Percentiles rank a stretch among this genome's conserved stretches.
These are phyloP conservation scores for Capsicum rhomboideum DNA, from an alignment of 257 asterid species.

Conservation along the genomic window DNA sequence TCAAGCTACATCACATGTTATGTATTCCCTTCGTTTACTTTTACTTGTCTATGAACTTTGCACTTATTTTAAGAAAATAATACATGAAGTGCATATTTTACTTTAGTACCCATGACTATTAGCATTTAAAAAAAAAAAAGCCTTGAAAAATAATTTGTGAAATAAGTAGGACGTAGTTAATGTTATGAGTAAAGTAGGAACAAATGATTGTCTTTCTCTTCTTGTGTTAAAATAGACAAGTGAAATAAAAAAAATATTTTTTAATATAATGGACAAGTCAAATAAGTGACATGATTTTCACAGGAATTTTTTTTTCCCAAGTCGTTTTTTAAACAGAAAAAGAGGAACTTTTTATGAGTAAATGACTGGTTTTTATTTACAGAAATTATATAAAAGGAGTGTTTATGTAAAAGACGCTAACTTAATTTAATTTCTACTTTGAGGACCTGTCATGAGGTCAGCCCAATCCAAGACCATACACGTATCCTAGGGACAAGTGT, in stretches of 20 bases:
- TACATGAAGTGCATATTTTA: too few relatives aligned
- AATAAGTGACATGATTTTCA: background rate
- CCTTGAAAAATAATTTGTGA: too few relatives aligned
- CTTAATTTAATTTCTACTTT: background rate
- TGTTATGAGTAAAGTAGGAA: too few relatives aligned
- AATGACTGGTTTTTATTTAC: background rate
- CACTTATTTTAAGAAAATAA: too few relatives aligned
- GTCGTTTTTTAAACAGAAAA: background rate
- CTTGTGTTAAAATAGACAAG: too few relatives aligned
- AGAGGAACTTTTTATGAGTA: background rate
- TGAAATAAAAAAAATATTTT: too few relatives aligned
- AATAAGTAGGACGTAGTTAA: too few relatives aligned
- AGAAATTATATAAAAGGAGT: background rate
- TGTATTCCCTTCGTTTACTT: background rate
- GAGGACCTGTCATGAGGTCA: constrained; percentile 13
- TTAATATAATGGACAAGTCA: background rate
- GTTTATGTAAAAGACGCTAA: background rate
- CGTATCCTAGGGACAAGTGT: constrained; percentile 7
- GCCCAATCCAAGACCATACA: constrained; percentile 13
- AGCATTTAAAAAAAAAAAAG: too few relatives aligned
- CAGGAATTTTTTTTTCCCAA: background rate
- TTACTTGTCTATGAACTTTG: too few relatives aligned
- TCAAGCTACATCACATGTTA: background rate
- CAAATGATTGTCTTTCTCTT: too few relatives aligned
- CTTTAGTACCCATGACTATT: too few relatives aligned